These are phyloP conservation scores for Plasmodium gonderi DNA, from an alignment of 169 alveolate species.

Conservation along the genomic window DNA sequence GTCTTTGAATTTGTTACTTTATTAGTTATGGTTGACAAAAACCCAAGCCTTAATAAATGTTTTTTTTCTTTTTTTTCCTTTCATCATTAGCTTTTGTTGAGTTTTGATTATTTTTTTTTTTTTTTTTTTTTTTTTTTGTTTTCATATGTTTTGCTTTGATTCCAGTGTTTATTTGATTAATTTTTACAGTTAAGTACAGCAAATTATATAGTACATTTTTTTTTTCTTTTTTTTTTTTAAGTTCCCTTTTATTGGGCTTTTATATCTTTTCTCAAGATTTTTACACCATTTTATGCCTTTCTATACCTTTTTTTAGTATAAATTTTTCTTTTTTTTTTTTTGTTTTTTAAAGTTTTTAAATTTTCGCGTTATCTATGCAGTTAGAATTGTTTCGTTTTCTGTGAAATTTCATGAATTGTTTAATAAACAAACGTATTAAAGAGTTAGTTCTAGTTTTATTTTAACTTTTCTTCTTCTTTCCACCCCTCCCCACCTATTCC, in stretches of 20 bases:
- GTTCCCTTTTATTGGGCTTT: neutral
- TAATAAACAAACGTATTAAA: neutral
- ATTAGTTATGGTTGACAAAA: neutral
- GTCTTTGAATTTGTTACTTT: neutral
- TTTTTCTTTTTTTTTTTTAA: neutral
- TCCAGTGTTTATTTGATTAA: neutral
- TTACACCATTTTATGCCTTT: neutral
- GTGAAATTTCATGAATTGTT: neutral
- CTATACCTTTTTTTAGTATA: neutral
- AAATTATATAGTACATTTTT: neutral
- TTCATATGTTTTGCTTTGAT: neutral
- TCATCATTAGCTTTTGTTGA: no score
- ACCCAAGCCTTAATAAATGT: neutral
- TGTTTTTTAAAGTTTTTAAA: neutral
- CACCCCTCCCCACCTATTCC: no score
- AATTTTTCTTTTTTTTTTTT: slow-evolving; percentile 4
- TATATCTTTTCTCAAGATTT: neutral
- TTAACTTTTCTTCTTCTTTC: neutral
- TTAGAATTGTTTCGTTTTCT: slow-evolving; percentile 3
- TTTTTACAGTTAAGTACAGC: neutral
- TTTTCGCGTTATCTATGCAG: neutral
- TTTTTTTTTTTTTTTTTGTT: neutral
- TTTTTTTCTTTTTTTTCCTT: neutral
- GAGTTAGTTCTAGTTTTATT: neutral
- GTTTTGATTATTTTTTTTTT: neutral